Evolutionary conservation across 1,284 basidiomycete genomes (phyloP), one percentile per base, ranked within the genome.

Genomic region (Cryptococcus floricola): DNA sequence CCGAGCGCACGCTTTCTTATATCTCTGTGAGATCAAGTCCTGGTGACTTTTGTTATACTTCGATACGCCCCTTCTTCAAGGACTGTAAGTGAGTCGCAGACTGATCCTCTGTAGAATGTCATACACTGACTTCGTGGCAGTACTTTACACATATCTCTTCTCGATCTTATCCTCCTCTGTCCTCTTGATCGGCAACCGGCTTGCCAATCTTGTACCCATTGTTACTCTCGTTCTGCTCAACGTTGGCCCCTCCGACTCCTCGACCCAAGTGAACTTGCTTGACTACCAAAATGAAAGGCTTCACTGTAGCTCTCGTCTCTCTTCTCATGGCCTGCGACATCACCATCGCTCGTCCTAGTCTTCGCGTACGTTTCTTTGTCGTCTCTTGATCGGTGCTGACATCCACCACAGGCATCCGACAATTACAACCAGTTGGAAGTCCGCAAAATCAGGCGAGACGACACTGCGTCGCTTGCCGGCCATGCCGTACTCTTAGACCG

Each of bases 1-100:
- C 4, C 34, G 25, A 34, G 31, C 31, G 31, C 31, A 7, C 16
- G n/a, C 8, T 38, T 49, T 31, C 31, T 39, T 19, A 25, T 23
- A 37, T 48, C 27, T 48, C 27, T 31, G 46, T 14, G 48, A 50
- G n/a, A 27, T 51, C 41, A 44, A 19, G 50, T 52, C 50, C 41
- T 43, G 50, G 50, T 50, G 49, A 50, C 49, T 39, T 14, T 31
- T 50, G 4, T 7, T n/a, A 37, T 37, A 28, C 34, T 31, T 31
- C n/a, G 28, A 38, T 19, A 16, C 28, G 16, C 38, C 31, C 31
- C 34, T 38, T 38, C 48, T 34, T 39, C 31, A 50, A 37, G 27
- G 23, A 50, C 31, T 23, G 39, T 44, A 25, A 44, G 42, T 44
- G 18, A 9, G n/a, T 16, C 14, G 8, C 41, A 7, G 9, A n/a